Percentiles rank a stretch among this genome's conserved stretches.
Evolutionary conservation across 192 early-diverging fungal species (phyloP).

Genomic region (Glomus cerebriforme): DNA sequence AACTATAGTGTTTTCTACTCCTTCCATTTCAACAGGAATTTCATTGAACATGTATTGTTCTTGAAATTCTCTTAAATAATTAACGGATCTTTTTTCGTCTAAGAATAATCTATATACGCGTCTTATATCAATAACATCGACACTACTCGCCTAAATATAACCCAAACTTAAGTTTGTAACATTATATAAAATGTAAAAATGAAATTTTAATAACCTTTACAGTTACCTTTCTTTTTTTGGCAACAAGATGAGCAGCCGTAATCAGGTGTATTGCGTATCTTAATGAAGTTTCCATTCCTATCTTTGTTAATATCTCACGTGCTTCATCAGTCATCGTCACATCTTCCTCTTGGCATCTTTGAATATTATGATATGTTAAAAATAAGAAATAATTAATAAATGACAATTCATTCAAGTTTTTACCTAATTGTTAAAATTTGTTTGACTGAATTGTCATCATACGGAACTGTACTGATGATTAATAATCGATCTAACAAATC

Average conservation of each 20-base stretch:
- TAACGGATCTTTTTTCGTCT: constrained; percentile 94
- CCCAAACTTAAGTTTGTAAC: not conserved
- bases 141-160: constrained; percentile 65
- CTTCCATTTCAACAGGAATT: constrained; percentile 34
- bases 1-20: constrained; percentile 29
- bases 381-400: not conserved
- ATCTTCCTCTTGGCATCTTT: constrained; percentile 84
- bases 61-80: constrained; percentile 93
- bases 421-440: constrained; percentile 85
- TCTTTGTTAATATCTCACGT: constrained; percentile 79
- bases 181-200: not conserved
- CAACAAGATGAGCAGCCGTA: constrained; percentile 88
- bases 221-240: constrained; percentile 81
- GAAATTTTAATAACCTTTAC: not conserved
- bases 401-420: not conserved
- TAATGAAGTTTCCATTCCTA: constrained; percentile 91
- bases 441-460: constrained; percentile 81
- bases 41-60: constrained; percentile 94
- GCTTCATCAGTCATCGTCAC: constrained; percentile 91
- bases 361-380: not conserved
- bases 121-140: constrained; percentile 94
- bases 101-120: constrained; percentile 94
- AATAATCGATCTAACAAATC: constrained; percentile 94
- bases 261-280: constrained; percentile 97
- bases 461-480: constrained; percentile 92